Evolutionary conservation across 768 basidiomycete genomes (phyloP), one percentile per base, ranked within the genome.

Genomic region (Tephrocybe sp.): DNA sequence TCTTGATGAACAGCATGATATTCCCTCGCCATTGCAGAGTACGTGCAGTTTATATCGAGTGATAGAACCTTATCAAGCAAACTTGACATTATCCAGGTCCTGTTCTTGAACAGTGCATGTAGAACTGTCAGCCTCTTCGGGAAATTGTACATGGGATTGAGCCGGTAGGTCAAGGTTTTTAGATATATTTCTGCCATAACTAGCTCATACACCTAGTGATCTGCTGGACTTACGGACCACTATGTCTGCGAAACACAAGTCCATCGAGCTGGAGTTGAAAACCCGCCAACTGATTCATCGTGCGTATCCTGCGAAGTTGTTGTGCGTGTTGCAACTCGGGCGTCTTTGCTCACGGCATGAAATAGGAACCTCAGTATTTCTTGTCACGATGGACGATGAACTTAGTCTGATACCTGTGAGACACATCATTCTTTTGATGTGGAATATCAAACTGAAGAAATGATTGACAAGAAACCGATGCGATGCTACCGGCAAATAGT

Each of bases 1-100:
- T 79, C 8, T 33, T 67, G 22, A 64, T 73, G 63, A 78, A 76
- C 53, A 70, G 67, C 24, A 38, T 77, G 4, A 47, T 78, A 6
- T 78, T 74, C 52, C 77, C 76, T 37, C 67, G 72, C 36, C 74
- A 78, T 53, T 72, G 73, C 57, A 64, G 75, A 43, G 75, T 76
- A 57, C 24, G 65, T 50, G 0, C 13, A 29, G 16, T 25, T 30
- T 15, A 11, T 37, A 38, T 33, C 43, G 22, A 12, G 22, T 34
- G 4, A 40, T 2, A 34, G 22, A 18, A 27, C 16, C 21, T 18
- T 45, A 21, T 29, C 4, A 50, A n/a, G n/a, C n/a, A n/a, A 25
- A 15, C 16, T 16, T 19, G 37, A 45, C 23, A 50, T 46, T 22
- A 8, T 4, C 16, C 40, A 75, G 75, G 65, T 73, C 9, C 33